A percentile compares a stretch with the other conserved stretches of the same genome.
Conservation (phyloP, 164 flowering plant species). For the Euptelea pleiosperma region DNA sequence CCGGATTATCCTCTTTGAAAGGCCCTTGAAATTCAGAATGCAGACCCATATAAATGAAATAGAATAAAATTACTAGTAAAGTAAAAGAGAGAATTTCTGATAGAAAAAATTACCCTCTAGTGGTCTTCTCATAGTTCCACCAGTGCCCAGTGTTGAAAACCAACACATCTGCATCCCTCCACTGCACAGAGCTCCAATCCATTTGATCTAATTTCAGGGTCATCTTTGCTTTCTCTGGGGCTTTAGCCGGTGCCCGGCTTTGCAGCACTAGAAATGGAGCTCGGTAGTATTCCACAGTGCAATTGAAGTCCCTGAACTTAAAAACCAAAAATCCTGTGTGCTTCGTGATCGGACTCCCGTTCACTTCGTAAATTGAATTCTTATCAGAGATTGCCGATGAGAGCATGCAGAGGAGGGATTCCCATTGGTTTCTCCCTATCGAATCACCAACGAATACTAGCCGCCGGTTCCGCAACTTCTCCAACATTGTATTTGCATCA, state of each 20-base stretch:
- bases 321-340: slow-evolving; percentile 87
- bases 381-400: slow-evolving; percentile 63
- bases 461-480: slow-evolving; percentile 65
- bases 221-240: slow-evolving; percentile 37
- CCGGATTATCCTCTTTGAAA: too few species aligned
- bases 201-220: slow-evolving; percentile 77
- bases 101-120: slow-evolving; percentile 55
- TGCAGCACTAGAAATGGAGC: slow-evolving; percentile 87
- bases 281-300: slow-evolving; percentile 93
- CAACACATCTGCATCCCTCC: slow-evolving; percentile 90
- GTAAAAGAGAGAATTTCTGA: neutral
- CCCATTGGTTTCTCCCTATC: slow-evolving; percentile 99
- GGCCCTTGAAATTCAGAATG: too few species aligned
- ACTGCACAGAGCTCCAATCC: slow-evolving; percentile 78
- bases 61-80: neutral
- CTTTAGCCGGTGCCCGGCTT: slow-evolving; percentile 65
- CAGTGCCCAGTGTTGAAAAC: slow-evolving; percentile 92
- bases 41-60: too few species aligned
- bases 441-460: slow-evolving; percentile 93
- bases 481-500: slow-evolving; percentile 73
- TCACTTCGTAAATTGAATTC: slow-evolving; percentile 78
- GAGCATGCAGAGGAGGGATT: slow-evolving; percentile 93
- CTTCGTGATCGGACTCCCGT: slow-evolving; percentile 93
- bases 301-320: slow-evolving; percentile 75
- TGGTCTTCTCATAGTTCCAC: slow-evolving; percentile 98